phyloP scores from a whole-genome alignment of 768 basidiomycete genomes.

The Boletus sensibilis region DNA sequence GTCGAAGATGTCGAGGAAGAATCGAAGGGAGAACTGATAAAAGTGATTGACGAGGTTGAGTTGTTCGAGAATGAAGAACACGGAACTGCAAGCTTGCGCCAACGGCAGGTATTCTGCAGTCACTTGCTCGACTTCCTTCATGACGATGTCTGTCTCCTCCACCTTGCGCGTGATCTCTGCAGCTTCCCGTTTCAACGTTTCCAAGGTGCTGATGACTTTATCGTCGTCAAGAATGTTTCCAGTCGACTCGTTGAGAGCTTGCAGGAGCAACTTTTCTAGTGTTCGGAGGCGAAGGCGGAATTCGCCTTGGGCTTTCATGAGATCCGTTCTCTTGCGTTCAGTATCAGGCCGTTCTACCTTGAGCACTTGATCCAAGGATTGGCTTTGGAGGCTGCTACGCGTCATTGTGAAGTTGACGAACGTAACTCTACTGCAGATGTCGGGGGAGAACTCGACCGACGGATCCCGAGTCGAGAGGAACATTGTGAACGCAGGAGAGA shows the following conservation, averaged over 20 bases:
- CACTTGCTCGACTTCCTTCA: constrained; percentile 95
- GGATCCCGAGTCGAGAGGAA: constrained; percentile 97
- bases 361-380: constrained; percentile 94
- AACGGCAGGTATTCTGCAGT: constrained; percentile 92
- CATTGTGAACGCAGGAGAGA: constrained; percentile 99
- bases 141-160: constrained; percentile 92
- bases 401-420: constrained; percentile 99
- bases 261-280: constrained; percentile 87
- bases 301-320: constrained; percentile 98
- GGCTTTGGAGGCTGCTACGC: constrained; percentile 95
- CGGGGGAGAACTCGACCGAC: constrained; percentile 95
- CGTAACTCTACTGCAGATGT: constrained; percentile 96
- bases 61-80: constrained; percentile 97
- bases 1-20: constrained; percentile 99
- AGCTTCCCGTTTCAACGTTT: constrained; percentile 93
- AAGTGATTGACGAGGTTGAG: constrained; percentile 93
- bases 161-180: constrained; percentile 95
- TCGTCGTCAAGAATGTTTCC: constrained; percentile 99
- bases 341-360: constrained; percentile 97
- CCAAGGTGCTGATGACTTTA: constrained; percentile 95
- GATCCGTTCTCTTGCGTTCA: constrained; percentile 90
- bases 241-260: constrained; percentile 93
- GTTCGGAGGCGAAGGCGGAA: constrained; percentile 91
- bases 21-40: constrained; percentile 96
- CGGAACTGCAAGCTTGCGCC: constrained; percentile 92